Percentiles rank a stretch among this genome's conserved stretches.
Conservation (phyloP, 768 basidiomycete species). For the Collybia sordida region DNA sequence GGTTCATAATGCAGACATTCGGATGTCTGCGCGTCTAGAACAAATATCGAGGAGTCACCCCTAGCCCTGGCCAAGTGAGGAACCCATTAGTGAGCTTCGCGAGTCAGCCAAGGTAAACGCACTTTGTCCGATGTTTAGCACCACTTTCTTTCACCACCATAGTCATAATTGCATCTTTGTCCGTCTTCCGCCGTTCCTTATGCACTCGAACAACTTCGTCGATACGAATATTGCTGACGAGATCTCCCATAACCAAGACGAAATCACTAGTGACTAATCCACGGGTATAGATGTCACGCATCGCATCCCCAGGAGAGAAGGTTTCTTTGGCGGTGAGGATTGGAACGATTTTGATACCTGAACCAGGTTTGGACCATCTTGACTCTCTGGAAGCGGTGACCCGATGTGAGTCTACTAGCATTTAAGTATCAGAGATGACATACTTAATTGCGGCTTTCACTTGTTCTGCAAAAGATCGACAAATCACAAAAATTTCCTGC, state of each 20-base stretch:
- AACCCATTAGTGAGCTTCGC: conserved; percentile 7
- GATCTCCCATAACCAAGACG: conserved; percentile 87
- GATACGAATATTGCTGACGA: conserved; percentile 91
- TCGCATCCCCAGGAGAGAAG: conserved; percentile 86
- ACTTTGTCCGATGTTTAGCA: conserved; percentile 72
- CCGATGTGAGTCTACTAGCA: conserved; percentile 12
- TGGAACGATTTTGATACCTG: conserved; percentile 80
- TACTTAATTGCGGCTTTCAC: conserved; percentile 86
- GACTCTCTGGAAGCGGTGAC: conserved; percentile 53
- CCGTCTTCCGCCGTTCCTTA: conserved; percentile 80
- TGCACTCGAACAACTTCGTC: conserved; percentile 88
- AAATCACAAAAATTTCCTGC: conserved; percentile 94
- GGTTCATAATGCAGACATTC: conserved; percentile 88
- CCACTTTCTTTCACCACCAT: conserved; percentile 88
- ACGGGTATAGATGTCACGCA: conserved; percentile 92
- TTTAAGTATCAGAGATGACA: conserved; percentile 24
- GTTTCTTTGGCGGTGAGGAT: conserved; percentile 86
- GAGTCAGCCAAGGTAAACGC: conserved; percentile 17
- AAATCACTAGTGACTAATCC: conserved; percentile 90
- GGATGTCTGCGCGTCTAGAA: conserved; percentile 70
- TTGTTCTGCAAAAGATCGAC: conserved; percentile 85
- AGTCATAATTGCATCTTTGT: conserved; percentile 96
- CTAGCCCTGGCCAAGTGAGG: conserved; percentile 45
- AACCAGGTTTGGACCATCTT: conserved; percentile 80
- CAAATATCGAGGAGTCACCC: conserved; percentile 77